Conservation (phyloP, 495 filamentous ascomycete genomes). For the Aspergillus indologenus region DNA sequence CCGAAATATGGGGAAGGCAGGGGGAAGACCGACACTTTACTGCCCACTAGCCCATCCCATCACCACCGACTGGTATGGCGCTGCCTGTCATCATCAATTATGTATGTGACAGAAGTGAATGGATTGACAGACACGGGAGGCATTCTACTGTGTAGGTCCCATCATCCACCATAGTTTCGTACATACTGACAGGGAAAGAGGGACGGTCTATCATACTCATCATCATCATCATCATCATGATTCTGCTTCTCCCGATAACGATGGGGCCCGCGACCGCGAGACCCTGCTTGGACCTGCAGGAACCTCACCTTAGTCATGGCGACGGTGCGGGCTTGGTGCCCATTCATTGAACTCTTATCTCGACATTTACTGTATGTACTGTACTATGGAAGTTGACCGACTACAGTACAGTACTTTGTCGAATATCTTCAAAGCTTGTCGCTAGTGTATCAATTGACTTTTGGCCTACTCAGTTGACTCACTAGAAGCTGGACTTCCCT, state of each 20-base stretch:
- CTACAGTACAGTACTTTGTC: constrained; percentile 3
- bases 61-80: neutral
- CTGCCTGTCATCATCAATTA: neutral
- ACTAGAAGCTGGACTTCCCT: no score
- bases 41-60: no score
- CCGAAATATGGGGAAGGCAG: neutral
- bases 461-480: no score
- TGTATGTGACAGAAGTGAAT: no score
- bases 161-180: no score
- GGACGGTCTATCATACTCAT: no score
- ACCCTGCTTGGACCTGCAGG: constrained; percentile 28
- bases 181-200: no score
- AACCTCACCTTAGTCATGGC: constrained; percentile 21
- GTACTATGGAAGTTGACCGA: no score
- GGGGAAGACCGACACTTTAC: no score
- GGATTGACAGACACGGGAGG: neutral
- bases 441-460: neutral
- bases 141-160: neutral
- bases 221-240: neutral
- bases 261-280: constrained; percentile 5
- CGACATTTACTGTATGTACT: no score
- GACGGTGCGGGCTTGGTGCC: constrained; percentile 13
- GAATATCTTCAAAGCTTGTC: neutral
- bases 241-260: neutral
- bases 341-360: no score